Percentiles rank a stretch among this genome's conserved stretches.
phyloP scores from a whole-genome alignment of 305 asterid species.

The Solanum hybrid region DNA sequence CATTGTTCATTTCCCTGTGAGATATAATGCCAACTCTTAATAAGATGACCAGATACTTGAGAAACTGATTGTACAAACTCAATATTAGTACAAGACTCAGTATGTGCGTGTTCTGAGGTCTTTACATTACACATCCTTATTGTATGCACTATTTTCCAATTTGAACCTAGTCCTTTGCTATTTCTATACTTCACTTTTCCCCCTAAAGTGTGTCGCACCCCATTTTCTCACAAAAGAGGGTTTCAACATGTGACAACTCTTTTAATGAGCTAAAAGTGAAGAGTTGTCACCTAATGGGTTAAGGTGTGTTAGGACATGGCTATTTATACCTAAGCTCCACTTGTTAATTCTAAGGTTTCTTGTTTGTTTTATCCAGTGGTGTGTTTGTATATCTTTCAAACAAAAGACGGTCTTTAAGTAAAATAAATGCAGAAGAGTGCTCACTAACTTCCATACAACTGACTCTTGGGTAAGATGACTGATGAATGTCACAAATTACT shows the following conservation, averaged over 20 bases:
- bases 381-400: too few species aligned
- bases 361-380: too few species aligned
- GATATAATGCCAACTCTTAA: background rate
- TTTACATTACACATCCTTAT: background rate
- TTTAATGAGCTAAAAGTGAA: background rate
- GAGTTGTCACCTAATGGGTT: background rate
- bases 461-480: too few species aligned
- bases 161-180: background rate
- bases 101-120: background rate
- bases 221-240: background rate
- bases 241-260: background rate
- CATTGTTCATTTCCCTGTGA: slow-evolving; percentile 34
- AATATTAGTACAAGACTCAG: background rate
- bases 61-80: background rate
- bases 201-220: background rate
- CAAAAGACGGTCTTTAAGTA: too few species aligned
- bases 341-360: too few species aligned
- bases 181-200: background rate
- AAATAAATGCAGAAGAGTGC: too few species aligned
- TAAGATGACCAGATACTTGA: background rate
- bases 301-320: background rate
- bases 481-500: too few species aligned
- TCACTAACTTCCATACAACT: too few species aligned
- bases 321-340: too few species aligned
- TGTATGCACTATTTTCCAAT: background rate